phyloP scores from a whole-genome alignment of 257 asterid species.

The Agastache rugosa region DNA sequence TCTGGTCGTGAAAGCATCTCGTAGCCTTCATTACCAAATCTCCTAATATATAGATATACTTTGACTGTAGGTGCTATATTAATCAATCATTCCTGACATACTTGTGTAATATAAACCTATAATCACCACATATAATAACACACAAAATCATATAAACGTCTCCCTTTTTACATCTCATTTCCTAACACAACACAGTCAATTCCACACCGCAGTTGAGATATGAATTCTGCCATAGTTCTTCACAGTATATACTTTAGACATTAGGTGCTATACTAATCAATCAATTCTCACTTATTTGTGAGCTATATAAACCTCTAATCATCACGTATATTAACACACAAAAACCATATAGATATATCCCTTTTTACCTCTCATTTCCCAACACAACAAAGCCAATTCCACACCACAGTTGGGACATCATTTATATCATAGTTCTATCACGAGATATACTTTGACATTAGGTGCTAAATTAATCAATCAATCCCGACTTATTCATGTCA shows the following conservation, averaged over 20 bases:
- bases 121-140: neutral
- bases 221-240: neutral
- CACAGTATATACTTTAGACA: neutral
- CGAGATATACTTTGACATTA: neutral
- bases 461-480: neutral
- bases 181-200: neutral
- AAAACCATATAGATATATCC: neutral
- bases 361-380: neutral
- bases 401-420: neutral
- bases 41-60: neutral
- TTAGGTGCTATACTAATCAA: neutral
- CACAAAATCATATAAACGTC: neutral
- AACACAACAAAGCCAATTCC: neutral
- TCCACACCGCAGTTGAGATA: neutral
- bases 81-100: neutral
- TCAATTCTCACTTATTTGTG: neutral
- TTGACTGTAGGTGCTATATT: neutral
- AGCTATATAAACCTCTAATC: neutral
- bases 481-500: neutral
- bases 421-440: neutral
- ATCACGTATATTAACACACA: neutral
- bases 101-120: neutral
- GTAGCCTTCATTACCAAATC: too few species aligned
- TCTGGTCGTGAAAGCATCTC: too few species aligned
- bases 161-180: neutral